phyloP scores from a whole-genome alignment of 139 green algal genomes.

The Coccomyxa sp. region DNA sequence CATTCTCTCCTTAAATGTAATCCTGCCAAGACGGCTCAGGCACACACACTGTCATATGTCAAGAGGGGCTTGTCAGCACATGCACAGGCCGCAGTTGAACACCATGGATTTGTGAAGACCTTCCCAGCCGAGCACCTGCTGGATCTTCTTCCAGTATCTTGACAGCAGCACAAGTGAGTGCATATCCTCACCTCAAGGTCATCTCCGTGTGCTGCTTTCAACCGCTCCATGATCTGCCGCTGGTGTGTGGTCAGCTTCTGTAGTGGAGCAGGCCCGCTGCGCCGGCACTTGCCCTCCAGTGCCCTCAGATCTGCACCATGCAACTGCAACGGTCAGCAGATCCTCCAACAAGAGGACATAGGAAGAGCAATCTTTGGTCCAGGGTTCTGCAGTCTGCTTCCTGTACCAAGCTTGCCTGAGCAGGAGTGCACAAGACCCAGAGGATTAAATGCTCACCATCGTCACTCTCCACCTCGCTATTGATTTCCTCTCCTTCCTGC shows the following conservation, averaged over 20 bases:
- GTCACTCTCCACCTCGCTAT: background rate
- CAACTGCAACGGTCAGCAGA: background rate
- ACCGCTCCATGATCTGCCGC: conserved; percentile 34
- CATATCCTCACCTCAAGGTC: background rate
- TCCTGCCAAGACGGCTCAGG: background rate
- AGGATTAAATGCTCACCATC: background rate
- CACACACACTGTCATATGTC: background rate
- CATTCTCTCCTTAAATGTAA: background rate
- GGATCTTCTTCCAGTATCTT: background rate
- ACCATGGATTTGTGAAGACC: background rate
- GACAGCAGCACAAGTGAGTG: conserved; percentile 4
- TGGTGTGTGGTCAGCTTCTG: conserved; percentile 31
- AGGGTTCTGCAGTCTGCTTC: background rate
- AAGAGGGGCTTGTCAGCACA: background rate
- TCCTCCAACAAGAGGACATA: background rate
- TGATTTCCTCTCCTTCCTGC: background rate
- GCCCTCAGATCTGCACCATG: conserved; percentile 11
- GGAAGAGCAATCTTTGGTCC: background rate
- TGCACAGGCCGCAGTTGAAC: background rate
- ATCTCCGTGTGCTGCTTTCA: conserved; percentile 27
- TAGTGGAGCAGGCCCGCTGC: conserved; percentile 16
- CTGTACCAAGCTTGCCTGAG: background rate
- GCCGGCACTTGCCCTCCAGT: conserved; percentile 2
- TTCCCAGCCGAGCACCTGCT: background rate
- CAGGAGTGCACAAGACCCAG: background rate